phyloP scores from a whole-genome alignment of 2,329 filamentous ascomycete species.

The Aspergillus sergii region DNA sequence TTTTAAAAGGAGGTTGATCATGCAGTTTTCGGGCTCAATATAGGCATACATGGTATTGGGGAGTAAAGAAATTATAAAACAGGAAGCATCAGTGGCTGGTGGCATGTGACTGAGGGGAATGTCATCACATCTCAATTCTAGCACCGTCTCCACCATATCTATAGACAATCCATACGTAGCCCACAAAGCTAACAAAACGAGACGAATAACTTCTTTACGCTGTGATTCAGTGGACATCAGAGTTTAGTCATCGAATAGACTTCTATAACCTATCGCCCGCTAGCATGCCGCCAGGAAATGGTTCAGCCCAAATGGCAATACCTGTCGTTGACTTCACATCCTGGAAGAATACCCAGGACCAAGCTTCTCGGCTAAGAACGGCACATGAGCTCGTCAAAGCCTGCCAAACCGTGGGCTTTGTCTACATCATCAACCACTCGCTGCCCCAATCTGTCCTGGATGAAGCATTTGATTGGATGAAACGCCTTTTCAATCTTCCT shows the following conservation, averaged over 20 bases:
- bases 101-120: neutral
- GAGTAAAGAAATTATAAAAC: neutral
- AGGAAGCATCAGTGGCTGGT: neutral
- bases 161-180: neutral
- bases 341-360: conserved; percentile 35
- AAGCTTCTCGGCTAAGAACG: conserved; percentile 31
- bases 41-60: neutral
- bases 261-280: neutral
- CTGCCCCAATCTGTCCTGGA: conserved; percentile 42
- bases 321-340: conserved; percentile 44
- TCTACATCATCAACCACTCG: conserved; percentile 54
- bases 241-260: neutral
- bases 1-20: neutral
- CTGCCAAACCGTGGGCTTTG: conserved; percentile 50
- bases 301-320: conserved; percentile 28
- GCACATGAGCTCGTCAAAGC: conserved; percentile 46
- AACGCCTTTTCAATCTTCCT: conserved; percentile 49
- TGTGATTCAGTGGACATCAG: neutral
- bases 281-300: neutral
- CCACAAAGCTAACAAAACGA: neutral
- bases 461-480: conserved; percentile 49
- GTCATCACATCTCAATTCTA: neutral
- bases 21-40: neutral
- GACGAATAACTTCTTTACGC: neutral
- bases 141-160: neutral